Evolutionary conservation across 805 yeast species (phyloP), one percentile per base, ranked within the genome.

Genomic region (Starmerella cellae): DNA sequence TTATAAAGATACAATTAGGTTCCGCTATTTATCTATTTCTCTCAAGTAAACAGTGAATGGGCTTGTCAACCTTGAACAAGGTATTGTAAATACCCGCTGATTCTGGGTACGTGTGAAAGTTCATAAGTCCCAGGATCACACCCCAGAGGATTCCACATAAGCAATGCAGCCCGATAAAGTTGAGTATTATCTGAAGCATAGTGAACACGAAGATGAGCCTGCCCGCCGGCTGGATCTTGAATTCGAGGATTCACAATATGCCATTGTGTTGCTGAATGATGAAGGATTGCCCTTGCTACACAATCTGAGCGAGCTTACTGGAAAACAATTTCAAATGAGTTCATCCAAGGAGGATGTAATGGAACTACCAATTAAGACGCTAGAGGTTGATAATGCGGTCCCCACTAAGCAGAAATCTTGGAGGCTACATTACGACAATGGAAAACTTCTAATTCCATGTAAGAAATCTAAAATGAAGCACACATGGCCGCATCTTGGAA

Each of bases 401-500:
- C 32, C 39, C 3, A 9, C 3, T 4, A 32, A 33, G 24, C 17
- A 17, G 17, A 21, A 21, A 4, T 22, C 41, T 30, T 43, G 46
- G 46, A 17, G 5, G 11, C 32, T 43, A 5, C 27, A 31, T 8
- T 33, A 18, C 17, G 39, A 38, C 16, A 42, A 35, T 21, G 11
- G 16, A 5, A 5, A 10, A 8, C 18, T 39, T 9, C 8, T 43
- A 9, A 21, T 45, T 4, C 38, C 37, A 14, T 17, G 42, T 21
- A 21, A 27, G 13, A 31, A 34, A 27, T 13, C 33, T 4, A 14
- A 22, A 34, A 8, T 18, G 11, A 24, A 30, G 18, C n/a, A 6
- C 23, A 29, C 31, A 11, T 41, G 38, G 11, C 29, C 35, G 5
- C 31, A 41, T 2, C 24, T 49, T 3, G 57, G 57, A 11, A 35